Evolutionary conservation across 139 green algal genomes (phyloP).

Genomic region (Closterium sp.): DNA sequence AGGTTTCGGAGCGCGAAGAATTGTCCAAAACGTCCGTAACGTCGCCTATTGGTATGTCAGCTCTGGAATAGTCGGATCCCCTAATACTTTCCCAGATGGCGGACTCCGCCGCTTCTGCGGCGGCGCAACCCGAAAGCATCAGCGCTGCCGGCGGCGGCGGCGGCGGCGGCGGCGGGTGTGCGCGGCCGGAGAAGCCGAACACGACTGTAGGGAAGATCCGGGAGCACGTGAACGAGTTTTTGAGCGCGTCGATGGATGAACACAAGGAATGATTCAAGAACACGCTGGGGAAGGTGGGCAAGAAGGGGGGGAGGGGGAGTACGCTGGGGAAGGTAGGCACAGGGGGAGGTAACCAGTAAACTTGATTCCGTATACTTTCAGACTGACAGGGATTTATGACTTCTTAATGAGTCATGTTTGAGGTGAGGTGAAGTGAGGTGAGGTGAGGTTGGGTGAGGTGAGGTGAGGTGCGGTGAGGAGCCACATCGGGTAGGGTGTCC

Average conservation of each 20-base stretch:
- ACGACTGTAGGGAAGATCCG: constrained; percentile 40
- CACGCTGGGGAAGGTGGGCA: constrained; percentile 47
- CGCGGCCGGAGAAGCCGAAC: constrained; percentile 10
- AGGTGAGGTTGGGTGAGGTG: neutral
- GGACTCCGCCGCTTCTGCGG: neutral
- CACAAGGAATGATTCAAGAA: constrained; percentile 69
- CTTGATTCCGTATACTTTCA: neutral
- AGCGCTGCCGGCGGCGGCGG: neutral
- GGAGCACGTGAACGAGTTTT: constrained; percentile 49
- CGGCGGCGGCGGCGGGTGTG: constrained; percentile 1
- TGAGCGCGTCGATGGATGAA: constrained; percentile 56
- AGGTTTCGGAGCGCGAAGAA: too few relatives aligned
- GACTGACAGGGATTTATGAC: neutral
- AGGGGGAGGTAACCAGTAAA: neutral
- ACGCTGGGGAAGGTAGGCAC: too few relatives aligned
- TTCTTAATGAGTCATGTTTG: neutral
- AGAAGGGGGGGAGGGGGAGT: neutral
- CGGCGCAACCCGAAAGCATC: neutral
- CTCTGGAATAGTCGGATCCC: too few relatives aligned
- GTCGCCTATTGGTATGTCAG: too few relatives aligned
- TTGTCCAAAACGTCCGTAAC: too few relatives aligned
- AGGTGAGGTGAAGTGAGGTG: neutral
- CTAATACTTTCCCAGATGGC: neutral
- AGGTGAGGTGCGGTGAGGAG: neutral
- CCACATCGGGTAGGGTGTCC: neutral